Conservation (phyloP, 2,329 filamentous ascomycete species). For the Fusarium domesticum region DNA sequence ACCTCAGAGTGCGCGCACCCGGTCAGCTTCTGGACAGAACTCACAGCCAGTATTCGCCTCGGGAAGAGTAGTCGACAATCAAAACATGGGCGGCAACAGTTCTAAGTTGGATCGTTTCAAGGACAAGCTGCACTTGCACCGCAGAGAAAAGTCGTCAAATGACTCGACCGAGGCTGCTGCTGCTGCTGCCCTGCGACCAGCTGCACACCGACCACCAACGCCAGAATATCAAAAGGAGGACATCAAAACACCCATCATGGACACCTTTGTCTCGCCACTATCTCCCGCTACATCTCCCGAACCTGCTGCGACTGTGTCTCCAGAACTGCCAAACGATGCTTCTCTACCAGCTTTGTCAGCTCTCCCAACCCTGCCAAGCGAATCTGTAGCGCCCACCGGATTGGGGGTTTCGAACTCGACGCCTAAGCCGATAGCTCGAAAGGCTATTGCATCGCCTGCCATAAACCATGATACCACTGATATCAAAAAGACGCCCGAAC, state of each 20-base stretch:
- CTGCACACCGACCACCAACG: conserved; percentile 43
- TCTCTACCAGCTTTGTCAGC: conserved; percentile 13
- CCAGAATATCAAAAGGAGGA: conserved; percentile 49
- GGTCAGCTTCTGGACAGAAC: conserved; percentile 13
- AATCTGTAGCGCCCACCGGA: conserved; percentile 11
- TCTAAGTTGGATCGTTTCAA: conserved; percentile 35
- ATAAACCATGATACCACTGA: too few species aligned
- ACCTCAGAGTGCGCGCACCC: conserved; percentile 9
- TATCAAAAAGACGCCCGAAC: conserved; percentile 9
- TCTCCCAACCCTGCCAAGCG: conserved; percentile 9
- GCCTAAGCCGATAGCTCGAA: conserved; percentile 24
- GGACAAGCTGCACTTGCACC: conserved; percentile 30
- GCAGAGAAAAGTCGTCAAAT: conserved; percentile 23
- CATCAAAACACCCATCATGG: conserved; percentile 35
- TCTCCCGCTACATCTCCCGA: conserved; percentile 47
- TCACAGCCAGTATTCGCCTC: conserved; percentile 8
- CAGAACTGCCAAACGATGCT: conserved; percentile 33
- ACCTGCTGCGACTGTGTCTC: conserved; percentile 34
- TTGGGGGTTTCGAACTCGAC: conserved; percentile 14
- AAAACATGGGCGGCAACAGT: conserved; percentile 33
- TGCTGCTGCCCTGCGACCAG: conserved; percentile 18
- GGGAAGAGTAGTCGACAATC: conserved; percentile 16
- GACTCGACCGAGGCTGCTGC: conserved; percentile 22
- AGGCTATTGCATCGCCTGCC: conserved; percentile 22
- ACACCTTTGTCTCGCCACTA: conserved; percentile 40